phyloP scores from a whole-genome alignment of 352 stramenopile species.

The Thraustochytrium sp. region DNA sequence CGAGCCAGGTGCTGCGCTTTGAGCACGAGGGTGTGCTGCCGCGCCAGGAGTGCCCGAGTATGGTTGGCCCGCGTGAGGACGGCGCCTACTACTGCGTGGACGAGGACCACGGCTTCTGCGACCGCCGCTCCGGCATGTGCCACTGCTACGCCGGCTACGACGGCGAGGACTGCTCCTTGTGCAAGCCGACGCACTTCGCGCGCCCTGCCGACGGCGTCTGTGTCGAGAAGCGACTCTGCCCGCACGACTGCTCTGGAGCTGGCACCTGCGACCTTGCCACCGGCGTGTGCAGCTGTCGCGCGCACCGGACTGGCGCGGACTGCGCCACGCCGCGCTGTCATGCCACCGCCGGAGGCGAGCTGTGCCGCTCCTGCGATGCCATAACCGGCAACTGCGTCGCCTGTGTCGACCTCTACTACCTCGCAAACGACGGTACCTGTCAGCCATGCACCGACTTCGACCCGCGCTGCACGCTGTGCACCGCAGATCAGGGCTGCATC shows the following conservation, averaged over 20 bases:
- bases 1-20: constrained; percentile 45
- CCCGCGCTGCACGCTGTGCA: constrained; percentile 79
- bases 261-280: constrained; percentile 79
- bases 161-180: constrained; percentile 76
- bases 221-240: constrained; percentile 76
- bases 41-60: constrained; percentile 53
- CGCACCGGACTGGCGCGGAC: constrained; percentile 66
- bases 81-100: constrained; percentile 81
- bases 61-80: constrained; percentile 71
- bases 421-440: constrained; percentile 53
- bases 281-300: constrained; percentile 68
- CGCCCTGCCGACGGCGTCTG: constrained; percentile 61
- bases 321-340: constrained; percentile 63
- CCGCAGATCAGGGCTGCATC: constrained; percentile 62
- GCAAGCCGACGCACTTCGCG: constrained; percentile 74
- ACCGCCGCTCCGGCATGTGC: constrained; percentile 80
- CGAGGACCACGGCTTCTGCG: constrained; percentile 85
- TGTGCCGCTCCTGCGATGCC: constrained; percentile 75
- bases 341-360: constrained; percentile 60
- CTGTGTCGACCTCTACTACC: constrained; percentile 76
- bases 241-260: constrained; percentile 74
- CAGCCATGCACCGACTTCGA: constrained; percentile 74
- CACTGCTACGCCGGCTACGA: constrained; percentile 88
- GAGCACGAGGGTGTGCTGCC: constrained; percentile 41
- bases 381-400: constrained; percentile 60